These are phyloP conservation scores for Rhizopogon salebrosus DNA, from an alignment of 768 basidiomycete genomes.

Conservation along the genomic window DNA sequence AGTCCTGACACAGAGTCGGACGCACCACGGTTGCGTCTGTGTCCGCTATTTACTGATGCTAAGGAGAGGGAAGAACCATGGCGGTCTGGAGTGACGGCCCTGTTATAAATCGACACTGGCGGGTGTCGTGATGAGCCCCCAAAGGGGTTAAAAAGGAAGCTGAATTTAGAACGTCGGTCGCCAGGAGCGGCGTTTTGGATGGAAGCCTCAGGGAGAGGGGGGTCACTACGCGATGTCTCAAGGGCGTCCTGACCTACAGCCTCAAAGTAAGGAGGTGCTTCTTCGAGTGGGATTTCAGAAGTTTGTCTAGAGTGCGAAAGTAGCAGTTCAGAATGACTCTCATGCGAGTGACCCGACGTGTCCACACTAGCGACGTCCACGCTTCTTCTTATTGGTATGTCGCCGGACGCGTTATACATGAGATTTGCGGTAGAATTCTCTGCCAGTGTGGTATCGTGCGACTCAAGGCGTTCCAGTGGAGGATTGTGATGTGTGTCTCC, in stretches of 20 bases:
- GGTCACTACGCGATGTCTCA: constrained; percentile 12
- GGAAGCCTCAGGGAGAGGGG: constrained; percentile 2
- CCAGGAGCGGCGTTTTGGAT: neutral
- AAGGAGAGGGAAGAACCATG: constrained; percentile 17
- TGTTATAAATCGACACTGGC: constrained; percentile 9
- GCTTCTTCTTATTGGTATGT: constrained; percentile 8
- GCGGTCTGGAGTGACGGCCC: constrained; percentile 16
- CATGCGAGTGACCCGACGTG: constrained; percentile 13
- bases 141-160: constrained; percentile 39
- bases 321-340: constrained; percentile 18
- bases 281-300: constrained; percentile 43
- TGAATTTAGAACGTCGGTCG: constrained; percentile 42
- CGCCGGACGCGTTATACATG: constrained; percentile 5
- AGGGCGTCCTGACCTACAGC: constrained; percentile 28
- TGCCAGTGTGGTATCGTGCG: constrained; percentile 17
- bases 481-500: constrained; percentile 10
- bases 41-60: constrained; percentile 19
- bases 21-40: constrained; percentile 26
- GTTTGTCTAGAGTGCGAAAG: constrained; percentile 6
- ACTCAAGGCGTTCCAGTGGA: constrained; percentile 17
- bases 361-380: constrained; percentile 14
- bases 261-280: constrained; percentile 67
- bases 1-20: constrained; percentile 30
- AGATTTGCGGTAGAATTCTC: constrained; percentile 20
- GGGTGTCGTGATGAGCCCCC: constrained; percentile 21